A percentile compares a stretch with the other conserved stretches of the same genome.
These are phyloP conservation scores for Ganoderma sp. DNA, from an alignment of 1,284 basidiomycete genomes.

Conservation along the genomic window DNA sequence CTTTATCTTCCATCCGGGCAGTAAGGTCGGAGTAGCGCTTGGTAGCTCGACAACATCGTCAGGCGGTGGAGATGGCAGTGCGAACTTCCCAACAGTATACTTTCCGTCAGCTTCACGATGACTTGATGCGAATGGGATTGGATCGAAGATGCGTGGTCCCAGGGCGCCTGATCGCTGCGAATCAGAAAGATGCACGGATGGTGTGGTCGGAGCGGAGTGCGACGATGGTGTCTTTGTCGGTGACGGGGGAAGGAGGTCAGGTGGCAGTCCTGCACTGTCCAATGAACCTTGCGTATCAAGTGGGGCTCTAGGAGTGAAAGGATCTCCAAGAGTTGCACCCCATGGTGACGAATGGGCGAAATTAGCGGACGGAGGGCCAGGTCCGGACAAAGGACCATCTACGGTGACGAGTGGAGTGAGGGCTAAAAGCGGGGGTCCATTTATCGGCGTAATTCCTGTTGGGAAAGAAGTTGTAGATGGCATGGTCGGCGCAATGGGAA, in stretches of 20 bases:
- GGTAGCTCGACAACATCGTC: constrained; percentile 48
- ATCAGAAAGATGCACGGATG: constrained; percentile 53
- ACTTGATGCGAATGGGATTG: constrained; percentile 69
- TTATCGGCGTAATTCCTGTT: constrained; percentile 35
- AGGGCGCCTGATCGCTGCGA: constrained; percentile 15
- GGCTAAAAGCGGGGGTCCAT: constrained; percentile 34
- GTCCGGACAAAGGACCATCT: constrained; percentile 39
- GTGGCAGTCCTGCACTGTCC: constrained; percentile 29
- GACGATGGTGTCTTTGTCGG: constrained; percentile 47
- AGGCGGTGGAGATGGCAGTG: constrained; percentile 65
- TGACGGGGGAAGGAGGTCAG: constrained; percentile 47
- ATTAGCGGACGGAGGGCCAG: constrained; percentile 35
- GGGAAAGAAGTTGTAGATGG: constrained; percentile 19
- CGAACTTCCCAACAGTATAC: constrained; percentile 77
- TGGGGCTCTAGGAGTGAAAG: constrained; percentile 40
- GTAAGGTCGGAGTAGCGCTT: constrained; percentile 2
- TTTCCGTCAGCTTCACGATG: constrained; percentile 71
- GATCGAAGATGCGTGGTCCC: constrained; percentile 56
- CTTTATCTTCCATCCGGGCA: constrained; percentile 50
- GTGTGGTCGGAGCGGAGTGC: constrained; percentile 56
- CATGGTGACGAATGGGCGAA: constrained; percentile 40
- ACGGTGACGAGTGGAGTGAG: constrained; percentile 42
- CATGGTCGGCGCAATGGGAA: constrained; percentile 19
- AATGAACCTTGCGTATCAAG: constrained; percentile 26
- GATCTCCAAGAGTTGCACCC: constrained; percentile 35